Conservation (phyloP, 176 grass and related monocot genomes). For the Pontederia paniculata region DNA sequence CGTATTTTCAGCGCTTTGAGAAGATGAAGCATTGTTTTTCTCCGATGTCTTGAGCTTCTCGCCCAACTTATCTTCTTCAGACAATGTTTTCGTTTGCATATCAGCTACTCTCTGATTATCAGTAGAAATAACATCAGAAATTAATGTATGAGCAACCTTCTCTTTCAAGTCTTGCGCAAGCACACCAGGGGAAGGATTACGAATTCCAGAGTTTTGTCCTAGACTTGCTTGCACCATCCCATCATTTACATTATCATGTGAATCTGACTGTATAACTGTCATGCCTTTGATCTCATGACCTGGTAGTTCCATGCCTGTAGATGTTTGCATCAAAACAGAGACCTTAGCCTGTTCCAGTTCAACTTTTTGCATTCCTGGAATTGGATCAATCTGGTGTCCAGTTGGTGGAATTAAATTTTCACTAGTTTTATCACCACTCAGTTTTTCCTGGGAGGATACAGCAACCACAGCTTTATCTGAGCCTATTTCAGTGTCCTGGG, state of each 20-base stretch:
- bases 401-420: slow-evolving; percentile 9
- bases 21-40: neutral
- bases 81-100: neutral
- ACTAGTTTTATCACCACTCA: neutral
- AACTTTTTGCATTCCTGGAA: slow-evolving; percentile 24
- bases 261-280: slow-evolving; percentile 26
- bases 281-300: too few relatives aligned
- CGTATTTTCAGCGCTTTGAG: neutral
- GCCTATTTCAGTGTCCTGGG: slow-evolving; percentile 23
- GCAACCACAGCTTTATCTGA: slow-evolving; percentile 21
- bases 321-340: slow-evolving; percentile 24
- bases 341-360: slow-evolving; percentile 27
- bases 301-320: neutral
- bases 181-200: slow-evolving; percentile 28
- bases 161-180: slow-evolving; percentile 34
- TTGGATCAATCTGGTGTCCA: slow-evolving; percentile 14
- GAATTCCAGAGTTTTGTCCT: slow-evolving; percentile 16
- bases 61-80: neutral
- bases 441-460: slow-evolving; percentile 24
- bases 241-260: slow-evolving; percentile 23
- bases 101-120: too few relatives aligned
- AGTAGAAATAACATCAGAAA: neutral
- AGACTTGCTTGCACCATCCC: slow-evolving; percentile 26
- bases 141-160: neutral
- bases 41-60: neutral